Conservation (phyloP, 176 grass and related monocot genomes). For the Ensete ventricosum region DNA sequence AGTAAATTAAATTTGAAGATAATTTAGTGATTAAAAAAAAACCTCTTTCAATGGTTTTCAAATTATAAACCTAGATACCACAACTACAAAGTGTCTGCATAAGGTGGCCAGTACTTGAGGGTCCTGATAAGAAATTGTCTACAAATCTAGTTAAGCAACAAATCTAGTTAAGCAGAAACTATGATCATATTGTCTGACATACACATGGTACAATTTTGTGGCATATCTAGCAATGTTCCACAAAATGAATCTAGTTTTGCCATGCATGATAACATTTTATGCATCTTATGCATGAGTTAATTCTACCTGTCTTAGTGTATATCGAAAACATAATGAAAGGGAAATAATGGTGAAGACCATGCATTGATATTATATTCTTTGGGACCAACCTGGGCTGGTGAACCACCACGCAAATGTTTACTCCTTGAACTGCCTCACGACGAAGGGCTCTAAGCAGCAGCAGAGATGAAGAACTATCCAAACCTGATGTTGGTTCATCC, state of each 20-base stretch:
- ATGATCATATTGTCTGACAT: no score
- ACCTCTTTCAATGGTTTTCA: no score
- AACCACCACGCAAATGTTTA: constrained; percentile 68
- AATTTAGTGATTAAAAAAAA: no score
- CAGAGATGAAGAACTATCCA: constrained; percentile 82
- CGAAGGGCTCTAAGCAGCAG: constrained; percentile 65
- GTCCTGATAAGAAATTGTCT: no score
- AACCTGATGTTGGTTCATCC: constrained; percentile 79
- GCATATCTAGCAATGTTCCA: not conserved
- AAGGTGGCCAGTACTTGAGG: no score
- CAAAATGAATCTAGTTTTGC: not conserved
- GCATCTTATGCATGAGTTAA: not conserved
- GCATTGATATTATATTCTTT: not conserved
- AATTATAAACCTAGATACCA: no score
- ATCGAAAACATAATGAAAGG: not conserved
- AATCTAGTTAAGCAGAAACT: no score
- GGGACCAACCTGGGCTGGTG: constrained; percentile 64
- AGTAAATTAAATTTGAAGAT: no score
- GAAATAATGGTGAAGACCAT: not conserved
- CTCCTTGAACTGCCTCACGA: constrained; percentile 63
- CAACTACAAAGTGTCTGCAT: no score
- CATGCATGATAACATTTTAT: not conserved
- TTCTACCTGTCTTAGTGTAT: not conserved
- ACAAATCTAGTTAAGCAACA: no score
- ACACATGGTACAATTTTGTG: not conserved